Evolutionary conservation across 345 rosid species (phyloP).

Genomic region (Aethionema arabicum): DNA sequence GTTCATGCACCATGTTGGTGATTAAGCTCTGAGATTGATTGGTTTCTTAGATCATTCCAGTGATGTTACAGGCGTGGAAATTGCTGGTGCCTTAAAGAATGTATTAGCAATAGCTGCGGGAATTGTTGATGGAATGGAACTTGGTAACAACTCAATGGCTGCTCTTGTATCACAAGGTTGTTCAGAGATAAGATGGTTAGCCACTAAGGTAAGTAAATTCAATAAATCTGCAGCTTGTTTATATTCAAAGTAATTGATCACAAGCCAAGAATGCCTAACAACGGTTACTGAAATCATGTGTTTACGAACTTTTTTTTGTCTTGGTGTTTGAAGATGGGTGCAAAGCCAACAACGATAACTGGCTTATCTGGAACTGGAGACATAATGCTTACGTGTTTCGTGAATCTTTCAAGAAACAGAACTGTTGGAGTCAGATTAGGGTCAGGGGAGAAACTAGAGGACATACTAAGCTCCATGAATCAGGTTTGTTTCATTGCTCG

Average conservation of each 20-base stretch:
- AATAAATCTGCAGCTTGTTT: neutral
- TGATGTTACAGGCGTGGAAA: slow-evolving; percentile 97
- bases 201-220: slow-evolving; percentile 68
- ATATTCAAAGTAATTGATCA: slow-evolving; percentile 5
- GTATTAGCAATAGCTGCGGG: slow-evolving; percentile 97
- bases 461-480: slow-evolving; percentile 75
- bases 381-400: slow-evolving; percentile 93
- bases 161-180: slow-evolving; percentile 97
- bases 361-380: slow-evolving; percentile 96
- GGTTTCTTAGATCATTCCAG: slow-evolving; percentile 57
- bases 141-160: slow-evolving; percentile 97
- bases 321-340: slow-evolving; percentile 69
- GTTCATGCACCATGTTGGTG: neutral
- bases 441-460: slow-evolving; percentile 86
- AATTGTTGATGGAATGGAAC: slow-evolving; percentile 89
- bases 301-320: neutral
- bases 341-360: slow-evolving; percentile 82
- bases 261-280: neutral
- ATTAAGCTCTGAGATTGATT: slow-evolving; percentile 9
- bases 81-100: slow-evolving; percentile 92
- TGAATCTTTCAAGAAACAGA: slow-evolving; percentile 86
- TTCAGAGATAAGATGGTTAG: slow-evolving; percentile 91
- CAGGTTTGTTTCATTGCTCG: slow-evolving; percentile 52
- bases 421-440: slow-evolving; percentile 93
- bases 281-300: slow-evolving; percentile 5